Evolutionary conservation across 768 basidiomycete species (phyloP).

Genomic region (Naganishia onofrii): DNA sequence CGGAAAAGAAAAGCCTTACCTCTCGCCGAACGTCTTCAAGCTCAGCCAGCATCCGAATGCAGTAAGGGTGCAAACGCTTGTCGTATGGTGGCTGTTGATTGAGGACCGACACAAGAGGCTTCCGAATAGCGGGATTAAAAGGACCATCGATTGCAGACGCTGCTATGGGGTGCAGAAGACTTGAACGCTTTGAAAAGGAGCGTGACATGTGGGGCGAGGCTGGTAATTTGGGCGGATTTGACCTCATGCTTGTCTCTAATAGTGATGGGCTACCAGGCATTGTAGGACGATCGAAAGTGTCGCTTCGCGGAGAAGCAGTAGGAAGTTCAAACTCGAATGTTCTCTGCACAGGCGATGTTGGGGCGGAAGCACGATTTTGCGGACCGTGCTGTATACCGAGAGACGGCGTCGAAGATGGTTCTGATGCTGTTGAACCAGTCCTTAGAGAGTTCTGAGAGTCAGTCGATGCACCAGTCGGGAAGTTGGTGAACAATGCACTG

Average conservation of each 20-base stretch:
- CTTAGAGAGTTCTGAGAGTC: slow-evolving; percentile 6
- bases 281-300: slow-evolving; percentile 44
- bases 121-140: slow-evolving; percentile 16
- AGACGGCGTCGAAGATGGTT: not conserved
- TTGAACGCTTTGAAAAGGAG: slow-evolving; percentile 48
- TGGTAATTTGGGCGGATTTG: slow-evolving; percentile 40
- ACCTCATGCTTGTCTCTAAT: slow-evolving; percentile 27
- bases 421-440: slow-evolving; percentile 3
- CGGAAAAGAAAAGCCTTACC: slow-evolving; percentile 37
- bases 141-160: slow-evolving; percentile 39
- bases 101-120: slow-evolving; percentile 24
- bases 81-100: slow-evolving; percentile 40
- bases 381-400: not conserved
- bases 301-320: slow-evolving; percentile 48
- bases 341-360: slow-evolving; percentile 27
- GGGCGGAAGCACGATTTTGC: not conserved
- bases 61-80: slow-evolving; percentile 48
- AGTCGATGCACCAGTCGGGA: not conserved
- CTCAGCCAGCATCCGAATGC: slow-evolving; percentile 51
- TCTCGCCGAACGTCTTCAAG: slow-evolving; percentile 52
- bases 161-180: slow-evolving; percentile 46
- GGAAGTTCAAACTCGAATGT: slow-evolving; percentile 51
- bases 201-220: slow-evolving; percentile 48
- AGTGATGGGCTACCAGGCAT: not conserved
- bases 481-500: not conserved